Evolutionary conservation across 2,329 filamentous ascomycete genomes (phyloP).

Genomic region (Xylariales sp.): DNA sequence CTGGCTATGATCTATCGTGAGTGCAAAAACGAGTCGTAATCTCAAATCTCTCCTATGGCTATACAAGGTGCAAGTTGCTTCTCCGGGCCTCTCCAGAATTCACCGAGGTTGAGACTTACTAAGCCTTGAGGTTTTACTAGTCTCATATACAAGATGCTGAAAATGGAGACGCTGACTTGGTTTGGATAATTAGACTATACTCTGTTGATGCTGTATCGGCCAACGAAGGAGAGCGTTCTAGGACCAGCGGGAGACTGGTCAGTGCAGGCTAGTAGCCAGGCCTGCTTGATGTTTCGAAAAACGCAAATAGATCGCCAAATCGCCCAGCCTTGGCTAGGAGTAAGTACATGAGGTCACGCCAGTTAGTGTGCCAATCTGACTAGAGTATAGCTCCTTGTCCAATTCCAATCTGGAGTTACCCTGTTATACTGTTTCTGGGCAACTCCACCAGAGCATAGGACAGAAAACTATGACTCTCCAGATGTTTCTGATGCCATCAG

Average conservation of each 20-base stretch:
- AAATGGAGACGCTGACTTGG: too few species aligned
- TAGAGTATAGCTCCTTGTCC: conserved; percentile 13
- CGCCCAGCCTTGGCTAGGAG: conserved; percentile 4
- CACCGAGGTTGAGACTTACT: too few species aligned
- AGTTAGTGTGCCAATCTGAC: not conserved
- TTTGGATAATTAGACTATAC: too few species aligned
- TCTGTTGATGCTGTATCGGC: conserved; percentile 7
- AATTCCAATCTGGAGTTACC: conserved; percentile 31
- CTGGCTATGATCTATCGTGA: conserved; percentile 9
- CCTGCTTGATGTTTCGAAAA: conserved; percentile 7
- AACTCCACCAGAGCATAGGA: conserved; percentile 24
- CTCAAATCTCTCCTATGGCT: too few species aligned
- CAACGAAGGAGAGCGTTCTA: conserved; percentile 7
- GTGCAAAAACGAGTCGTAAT: too few species aligned
- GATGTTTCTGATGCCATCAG: conserved; percentile 29
- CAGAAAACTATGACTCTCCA: conserved; percentile 22
- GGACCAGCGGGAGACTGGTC: conserved; percentile 11
- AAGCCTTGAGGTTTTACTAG: too few species aligned
- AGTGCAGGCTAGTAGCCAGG: conserved; percentile 9
- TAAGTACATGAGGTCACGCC: not conserved
- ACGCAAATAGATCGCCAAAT: conserved; percentile 8
- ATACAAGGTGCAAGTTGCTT: too few species aligned
- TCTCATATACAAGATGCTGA: too few species aligned
- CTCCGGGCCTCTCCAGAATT: too few species aligned
- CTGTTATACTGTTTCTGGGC: conserved; percentile 32